phyloP scores from a whole-genome alignment of 345 rosid genomes.

The Rhodamnia argentea region DNA sequence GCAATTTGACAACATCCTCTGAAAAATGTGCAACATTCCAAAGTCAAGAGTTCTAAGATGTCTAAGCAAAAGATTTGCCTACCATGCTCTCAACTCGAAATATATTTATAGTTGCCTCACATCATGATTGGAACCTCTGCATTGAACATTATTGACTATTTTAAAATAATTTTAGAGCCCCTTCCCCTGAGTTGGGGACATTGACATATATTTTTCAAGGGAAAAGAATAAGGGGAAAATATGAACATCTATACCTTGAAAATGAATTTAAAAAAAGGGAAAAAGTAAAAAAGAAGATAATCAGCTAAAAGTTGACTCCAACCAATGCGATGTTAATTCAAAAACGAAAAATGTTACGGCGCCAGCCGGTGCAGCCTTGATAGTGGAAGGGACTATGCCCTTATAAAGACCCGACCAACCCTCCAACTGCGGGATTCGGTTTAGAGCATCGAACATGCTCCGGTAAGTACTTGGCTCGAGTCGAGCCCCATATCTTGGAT shows the following conservation, averaged over 20 bases:
- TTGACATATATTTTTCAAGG: neutral
- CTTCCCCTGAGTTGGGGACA: neutral
- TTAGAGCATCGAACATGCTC: conserved; percentile 72
- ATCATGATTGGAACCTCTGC: neutral
- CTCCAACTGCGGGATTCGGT: conserved; percentile 44
- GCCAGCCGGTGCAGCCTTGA: conserved; percentile 98
- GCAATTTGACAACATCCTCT: neutral
- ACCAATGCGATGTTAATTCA: conserved; percentile 72
- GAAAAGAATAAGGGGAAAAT: neutral
- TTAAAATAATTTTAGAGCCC: neutral
- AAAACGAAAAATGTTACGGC: conserved; percentile 92
- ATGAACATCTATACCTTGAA: neutral
- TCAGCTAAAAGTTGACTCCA: conserved; percentile 56
- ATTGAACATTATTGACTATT: neutral
- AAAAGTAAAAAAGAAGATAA: neutral
- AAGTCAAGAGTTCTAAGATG: neutral
- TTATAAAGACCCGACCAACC: conserved; percentile 95
- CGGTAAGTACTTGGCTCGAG: conserved; percentile 59
- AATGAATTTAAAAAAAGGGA: neutral
- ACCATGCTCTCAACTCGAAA: neutral
- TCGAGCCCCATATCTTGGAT: conserved; percentile 83
- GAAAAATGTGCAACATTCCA: neutral
- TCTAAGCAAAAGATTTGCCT: neutral
- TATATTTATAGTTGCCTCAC: neutral
- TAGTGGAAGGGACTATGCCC: conserved; percentile 83